These are phyloP conservation scores for Solanum clarkiae DNA, from an alignment of 257 asterid species.

Conservation along the genomic window DNA sequence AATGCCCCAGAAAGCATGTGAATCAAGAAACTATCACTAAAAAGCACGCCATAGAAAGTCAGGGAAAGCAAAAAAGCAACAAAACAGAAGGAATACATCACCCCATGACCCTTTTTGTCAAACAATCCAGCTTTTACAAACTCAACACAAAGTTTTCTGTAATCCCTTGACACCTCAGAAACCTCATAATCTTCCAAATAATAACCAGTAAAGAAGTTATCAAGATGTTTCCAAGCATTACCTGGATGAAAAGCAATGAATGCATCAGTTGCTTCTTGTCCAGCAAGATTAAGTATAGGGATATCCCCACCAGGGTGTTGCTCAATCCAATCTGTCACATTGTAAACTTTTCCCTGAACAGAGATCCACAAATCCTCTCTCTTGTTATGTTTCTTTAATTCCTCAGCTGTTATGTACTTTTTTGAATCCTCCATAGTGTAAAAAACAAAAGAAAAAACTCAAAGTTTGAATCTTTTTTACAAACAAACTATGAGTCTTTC, in stretches of 20 bases:
- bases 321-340: conserved; percentile 28
- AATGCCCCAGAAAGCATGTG: conserved; percentile 25
- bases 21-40: conserved; percentile 8
- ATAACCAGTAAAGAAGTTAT: conserved; percentile 25
- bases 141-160: conserved; percentile 16
- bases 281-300: conserved; percentile 22
- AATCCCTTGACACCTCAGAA: conserved; percentile 36
- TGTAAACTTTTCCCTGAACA: conserved; percentile 26
- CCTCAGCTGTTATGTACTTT: conserved; percentile 22
- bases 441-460: background rate
- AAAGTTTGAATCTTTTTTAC: background rate
- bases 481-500: background rate
- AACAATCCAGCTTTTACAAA: conserved; percentile 29
- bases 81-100: conserved; percentile 9
- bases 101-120: conserved; percentile 35
- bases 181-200: conserved; percentile 24
- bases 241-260: conserved; percentile 45
- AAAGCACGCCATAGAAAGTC: conserved; percentile 21
- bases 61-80: conserved; percentile 4
- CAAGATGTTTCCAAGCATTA: conserved; percentile 32
- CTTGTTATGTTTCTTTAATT: conserved; percentile 22
- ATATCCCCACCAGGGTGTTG: conserved; percentile 39
- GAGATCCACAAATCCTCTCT: conserved; percentile 29
- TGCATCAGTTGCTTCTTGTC: conserved; percentile 40
- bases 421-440: background rate